These are phyloP conservation scores for Stephania cephalantha DNA, from an alignment of 164 flowering plant species.

Conservation along the genomic window DNA sequence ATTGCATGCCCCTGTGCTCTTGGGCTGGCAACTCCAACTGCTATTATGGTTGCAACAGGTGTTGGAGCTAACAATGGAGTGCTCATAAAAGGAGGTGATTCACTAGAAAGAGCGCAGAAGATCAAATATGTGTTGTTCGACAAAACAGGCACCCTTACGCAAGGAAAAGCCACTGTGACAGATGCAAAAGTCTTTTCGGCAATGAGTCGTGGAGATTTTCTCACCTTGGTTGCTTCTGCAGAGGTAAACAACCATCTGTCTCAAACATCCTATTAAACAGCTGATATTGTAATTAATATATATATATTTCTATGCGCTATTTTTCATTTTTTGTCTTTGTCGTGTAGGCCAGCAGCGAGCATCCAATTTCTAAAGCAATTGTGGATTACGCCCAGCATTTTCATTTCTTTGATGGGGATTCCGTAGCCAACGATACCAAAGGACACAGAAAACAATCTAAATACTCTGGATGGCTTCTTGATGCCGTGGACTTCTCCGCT, in stretches of 20 bases:
- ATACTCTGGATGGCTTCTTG: slow-evolving; percentile 78
- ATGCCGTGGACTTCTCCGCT: slow-evolving; percentile 64
- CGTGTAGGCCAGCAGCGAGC: slow-evolving; percentile 90
- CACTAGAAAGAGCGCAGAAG: slow-evolving; percentile 89
- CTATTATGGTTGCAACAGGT: slow-evolving; percentile 98
- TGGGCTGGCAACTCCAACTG: slow-evolving; percentile 99
- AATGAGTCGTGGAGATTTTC: slow-evolving; percentile 88
- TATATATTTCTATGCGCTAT: too few relatives aligned
- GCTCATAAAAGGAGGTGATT: slow-evolving; percentile 97
- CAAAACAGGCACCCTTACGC: slow-evolving; percentile 96
- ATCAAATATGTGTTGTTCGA: slow-evolving; percentile 80
- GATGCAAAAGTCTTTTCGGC: slow-evolving; percentile 64
- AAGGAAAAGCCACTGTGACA: slow-evolving; percentile 88
- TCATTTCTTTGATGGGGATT: slow-evolving; percentile 73
- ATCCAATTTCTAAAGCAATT: slow-evolving; percentile 85
- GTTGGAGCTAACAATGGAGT: slow-evolving; percentile 95
- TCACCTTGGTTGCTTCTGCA: slow-evolving; percentile 92
- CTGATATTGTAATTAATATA: too few relatives aligned
- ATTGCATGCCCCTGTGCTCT: slow-evolving; percentile 99
- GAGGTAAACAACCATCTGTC: slow-evolving; percentile 47
- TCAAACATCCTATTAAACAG: too few relatives aligned
- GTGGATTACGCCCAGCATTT: slow-evolving; percentile 87
- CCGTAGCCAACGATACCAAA: slow-evolving; percentile 30
- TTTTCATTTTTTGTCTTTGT: slow-evolving; percentile 3
- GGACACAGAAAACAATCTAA: slow-evolving; percentile 24